Percentiles rank a stretch among this genome's conserved stretches.
These are phyloP conservation scores for Eucalyptus cloeziana DNA, from an alignment of 345 rosid genomes.

Conservation along the genomic window DNA sequence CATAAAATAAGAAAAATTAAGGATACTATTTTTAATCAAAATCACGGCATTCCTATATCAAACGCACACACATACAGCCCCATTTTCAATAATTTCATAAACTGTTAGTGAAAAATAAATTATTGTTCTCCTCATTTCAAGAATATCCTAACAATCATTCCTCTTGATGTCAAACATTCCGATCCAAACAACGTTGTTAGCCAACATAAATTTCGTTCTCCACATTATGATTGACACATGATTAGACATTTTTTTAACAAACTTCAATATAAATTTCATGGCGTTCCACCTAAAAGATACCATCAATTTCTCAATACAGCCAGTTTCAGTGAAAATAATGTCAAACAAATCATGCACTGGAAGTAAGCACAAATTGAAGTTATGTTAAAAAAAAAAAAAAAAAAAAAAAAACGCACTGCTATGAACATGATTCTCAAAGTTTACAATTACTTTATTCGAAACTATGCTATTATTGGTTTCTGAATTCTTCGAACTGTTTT, in stretches of 20 bases:
- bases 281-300: not conserved
- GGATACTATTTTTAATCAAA: not conserved
- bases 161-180: not conserved
- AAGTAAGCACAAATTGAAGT: not conserved
- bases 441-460: not conserved
- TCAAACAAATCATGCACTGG: not conserved
- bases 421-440: not conserved
- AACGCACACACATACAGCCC: not conserved
- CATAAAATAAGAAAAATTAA: not conserved
- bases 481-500: not conserved
- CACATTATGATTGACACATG: not conserved
- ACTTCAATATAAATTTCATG: not conserved
- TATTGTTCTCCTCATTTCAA: accelerated
- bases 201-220: not conserved
- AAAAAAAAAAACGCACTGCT: not conserved
- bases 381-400: not conserved
- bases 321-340: not conserved
- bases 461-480: not conserved
- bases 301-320: not conserved
- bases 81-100: not conserved
- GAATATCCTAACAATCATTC: not conserved
- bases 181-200: not conserved
- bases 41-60: not conserved
- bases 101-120: not conserved
- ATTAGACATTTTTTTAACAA: too few relatives aligned